Evolutionary conservation across 148 eudicot species (phyloP), one percentile per base, ranked within the genome.

Genomic region (Heliosperma pusillum): DNA sequence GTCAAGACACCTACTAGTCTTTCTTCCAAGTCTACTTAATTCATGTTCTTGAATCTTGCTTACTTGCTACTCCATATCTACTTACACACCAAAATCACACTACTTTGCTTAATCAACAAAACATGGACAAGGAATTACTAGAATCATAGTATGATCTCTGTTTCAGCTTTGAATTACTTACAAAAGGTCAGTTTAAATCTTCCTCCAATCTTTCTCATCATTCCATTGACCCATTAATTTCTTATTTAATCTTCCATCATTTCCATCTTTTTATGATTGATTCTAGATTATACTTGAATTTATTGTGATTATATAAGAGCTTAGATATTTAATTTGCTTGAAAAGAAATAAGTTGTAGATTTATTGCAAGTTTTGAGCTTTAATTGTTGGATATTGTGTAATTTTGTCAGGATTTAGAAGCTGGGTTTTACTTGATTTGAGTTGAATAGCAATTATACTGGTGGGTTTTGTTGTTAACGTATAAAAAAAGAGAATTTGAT

Each of bases 381-480:
- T 80, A 63, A 61, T 80, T 44, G 27, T 62, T 63, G 10, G 33
- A 13, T 36, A 55, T 71, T 56, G 15, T 25, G 67, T 65, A 66
- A 66, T 45, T 57, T 71, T 71, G 40, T 58, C 21, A n/a, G 36
- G 59, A 55, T 73, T 81, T 20, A 69, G 78, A 58, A 59, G 8
- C 76, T 77, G 78, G 80, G 72, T 73, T 77, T 68, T 77, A 78
- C 40, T 56, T 69, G 53, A 61, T 69, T 62, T 19, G 36, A 27
- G 44, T 25, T 75, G 17, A 75, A 10, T 70, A 15, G 3, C 50
- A 55, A 58, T 59, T 74, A 47, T 25, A 22, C 10, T 27, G 12
- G 59, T 73, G 63, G 71, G 40, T 67, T 67, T 66, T 2, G 55
- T 50, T 13, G 10, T 66, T 36, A 20, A 13, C 50, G 22, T 55